These are phyloP conservation scores for Tardiomyces blankii DNA, from an alignment of 1,139 yeast genomes.

Conservation along the genomic window DNA sequence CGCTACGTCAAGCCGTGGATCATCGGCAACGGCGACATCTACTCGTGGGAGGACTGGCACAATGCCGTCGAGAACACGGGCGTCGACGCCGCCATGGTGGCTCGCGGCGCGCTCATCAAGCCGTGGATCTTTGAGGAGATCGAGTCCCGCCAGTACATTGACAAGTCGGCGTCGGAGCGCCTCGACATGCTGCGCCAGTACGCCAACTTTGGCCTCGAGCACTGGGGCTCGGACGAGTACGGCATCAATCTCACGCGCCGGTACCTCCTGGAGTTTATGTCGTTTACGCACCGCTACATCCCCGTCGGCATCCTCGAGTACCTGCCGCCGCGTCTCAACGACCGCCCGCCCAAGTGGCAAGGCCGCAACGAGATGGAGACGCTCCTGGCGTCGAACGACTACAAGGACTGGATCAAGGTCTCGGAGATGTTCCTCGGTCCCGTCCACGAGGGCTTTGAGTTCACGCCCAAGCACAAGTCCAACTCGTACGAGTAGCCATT, in stretches of 20 bases:
- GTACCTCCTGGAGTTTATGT: slow-evolving; percentile 85
- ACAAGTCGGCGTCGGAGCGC: slow-evolving; percentile 83
- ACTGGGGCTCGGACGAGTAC: slow-evolving; percentile 97
- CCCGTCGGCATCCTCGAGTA: slow-evolving; percentile 89
- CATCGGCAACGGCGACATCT: slow-evolving; percentile 91
- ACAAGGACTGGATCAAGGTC: slow-evolving; percentile 90
- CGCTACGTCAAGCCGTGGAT: slow-evolving; percentile 34
- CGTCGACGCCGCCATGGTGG: slow-evolving; percentile 93
- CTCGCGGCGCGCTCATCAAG: slow-evolving; percentile 93
- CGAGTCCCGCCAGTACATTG: slow-evolving; percentile 78
- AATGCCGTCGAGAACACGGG: slow-evolving; percentile 56
- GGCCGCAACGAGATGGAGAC: slow-evolving; percentile 96
- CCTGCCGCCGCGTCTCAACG: slow-evolving; percentile 80
- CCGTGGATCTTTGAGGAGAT: slow-evolving; percentile 99
- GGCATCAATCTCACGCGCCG: slow-evolving; percentile 85
- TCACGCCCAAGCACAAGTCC: slow-evolving; percentile 90
- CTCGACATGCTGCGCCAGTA: slow-evolving; percentile 60
- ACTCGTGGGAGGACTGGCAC: slow-evolving; percentile 82
- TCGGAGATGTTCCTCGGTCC: slow-evolving; percentile 95
- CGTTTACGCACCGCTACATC: slow-evolving; percentile 87
- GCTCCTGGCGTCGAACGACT: slow-evolving; percentile 71
- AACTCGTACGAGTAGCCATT: slow-evolving; percentile 40
- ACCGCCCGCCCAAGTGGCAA: slow-evolving; percentile 87
- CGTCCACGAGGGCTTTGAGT: slow-evolving; percentile 60
- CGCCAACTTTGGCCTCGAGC: slow-evolving; percentile 76